These are phyloP conservation scores for Hibiscus trionum DNA, from an alignment of 345 rosid species.

Conservation along the genomic window DNA sequence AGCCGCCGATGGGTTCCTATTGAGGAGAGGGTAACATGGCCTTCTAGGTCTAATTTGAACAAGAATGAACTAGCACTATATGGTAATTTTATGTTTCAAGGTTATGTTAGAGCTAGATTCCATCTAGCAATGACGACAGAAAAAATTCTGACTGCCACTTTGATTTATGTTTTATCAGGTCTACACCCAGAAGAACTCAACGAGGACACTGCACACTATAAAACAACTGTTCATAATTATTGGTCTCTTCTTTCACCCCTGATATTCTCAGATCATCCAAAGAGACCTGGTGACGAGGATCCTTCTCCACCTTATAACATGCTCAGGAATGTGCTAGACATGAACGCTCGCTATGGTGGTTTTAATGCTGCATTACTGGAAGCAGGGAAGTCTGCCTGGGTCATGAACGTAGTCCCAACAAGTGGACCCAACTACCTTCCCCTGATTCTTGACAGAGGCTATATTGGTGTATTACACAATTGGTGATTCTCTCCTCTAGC, in stretches of 20 bases:
- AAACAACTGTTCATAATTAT: constrained; percentile 46
- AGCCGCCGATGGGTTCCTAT: constrained; percentile 85
- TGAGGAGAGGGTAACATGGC: constrained; percentile 73
- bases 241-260: constrained; percentile 97
- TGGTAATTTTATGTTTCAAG: constrained; percentile 34
- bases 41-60: constrained; percentile 65
- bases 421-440: constrained; percentile 81
- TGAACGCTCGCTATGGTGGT: constrained; percentile 94
- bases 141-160: background rate
- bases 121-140: background rate
- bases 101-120: background rate
- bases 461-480: constrained; percentile 81
- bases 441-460: constrained; percentile 82
- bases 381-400: constrained; percentile 84
- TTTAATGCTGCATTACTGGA: constrained; percentile 74
- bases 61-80: constrained; percentile 70
- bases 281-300: constrained; percentile 98
- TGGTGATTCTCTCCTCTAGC: constrained; percentile 44
- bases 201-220: constrained; percentile 68
- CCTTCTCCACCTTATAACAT: constrained; percentile 97
- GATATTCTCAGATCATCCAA: constrained; percentile 99
- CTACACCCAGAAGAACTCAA: constrained; percentile 49
- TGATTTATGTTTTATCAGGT: constrained; percentile 37
- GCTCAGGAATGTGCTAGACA: constrained; percentile 90
- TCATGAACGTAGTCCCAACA: constrained; percentile 93